phyloP scores from a whole-genome alignment of 1,284 basidiomycete species.

The Fomitopsis palustris region DNA sequence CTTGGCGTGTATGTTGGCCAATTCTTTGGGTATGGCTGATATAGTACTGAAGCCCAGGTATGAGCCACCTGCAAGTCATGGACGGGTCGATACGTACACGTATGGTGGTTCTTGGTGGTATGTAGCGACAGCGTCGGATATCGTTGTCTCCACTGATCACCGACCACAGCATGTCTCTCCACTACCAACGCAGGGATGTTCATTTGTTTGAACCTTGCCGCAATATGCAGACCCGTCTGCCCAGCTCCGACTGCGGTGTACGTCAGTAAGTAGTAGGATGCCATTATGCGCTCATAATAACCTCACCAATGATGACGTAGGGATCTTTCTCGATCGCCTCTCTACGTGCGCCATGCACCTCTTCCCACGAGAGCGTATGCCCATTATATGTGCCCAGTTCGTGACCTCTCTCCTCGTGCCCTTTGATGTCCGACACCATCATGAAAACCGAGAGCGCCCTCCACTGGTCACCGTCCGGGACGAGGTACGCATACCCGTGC shows the following conservation, averaged over 20 bases:
- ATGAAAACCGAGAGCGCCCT: slow-evolving; percentile 25
- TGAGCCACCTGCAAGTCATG: neutral
- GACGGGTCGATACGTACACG: slow-evolving; percentile 23
- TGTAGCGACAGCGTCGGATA: slow-evolving; percentile 51
- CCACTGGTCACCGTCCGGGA: slow-evolving; percentile 15
- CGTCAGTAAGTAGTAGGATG: too few species aligned
- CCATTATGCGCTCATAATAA: neutral
- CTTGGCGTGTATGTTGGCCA: slow-evolving; percentile 27
- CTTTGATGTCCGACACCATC: slow-evolving; percentile 28
- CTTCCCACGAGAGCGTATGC: slow-evolving; percentile 18
- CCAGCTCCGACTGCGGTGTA: slow-evolving; percentile 44
- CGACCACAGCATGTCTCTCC: slow-evolving; percentile 43
- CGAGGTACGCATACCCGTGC: slow-evolving; percentile 35
- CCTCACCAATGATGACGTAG: slow-evolving; percentile 27
- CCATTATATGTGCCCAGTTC: slow-evolving; percentile 15
- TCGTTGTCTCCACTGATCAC: slow-evolving; percentile 52
- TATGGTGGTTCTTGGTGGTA: slow-evolving; percentile 35
- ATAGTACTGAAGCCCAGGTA: slow-evolving; percentile 32
- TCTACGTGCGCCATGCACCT: slow-evolving; percentile 16
- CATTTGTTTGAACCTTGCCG: slow-evolving; percentile 51
- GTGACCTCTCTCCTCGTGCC: slow-evolving; percentile 25
- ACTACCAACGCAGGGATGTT: slow-evolving; percentile 45
- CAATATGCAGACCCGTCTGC: slow-evolving; percentile 49
- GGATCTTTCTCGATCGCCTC: slow-evolving; percentile 21
- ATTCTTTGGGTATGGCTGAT: slow-evolving; percentile 27